phyloP scores from a whole-genome alignment of 345 rosid genomes.

The Salix udensis region DNA sequence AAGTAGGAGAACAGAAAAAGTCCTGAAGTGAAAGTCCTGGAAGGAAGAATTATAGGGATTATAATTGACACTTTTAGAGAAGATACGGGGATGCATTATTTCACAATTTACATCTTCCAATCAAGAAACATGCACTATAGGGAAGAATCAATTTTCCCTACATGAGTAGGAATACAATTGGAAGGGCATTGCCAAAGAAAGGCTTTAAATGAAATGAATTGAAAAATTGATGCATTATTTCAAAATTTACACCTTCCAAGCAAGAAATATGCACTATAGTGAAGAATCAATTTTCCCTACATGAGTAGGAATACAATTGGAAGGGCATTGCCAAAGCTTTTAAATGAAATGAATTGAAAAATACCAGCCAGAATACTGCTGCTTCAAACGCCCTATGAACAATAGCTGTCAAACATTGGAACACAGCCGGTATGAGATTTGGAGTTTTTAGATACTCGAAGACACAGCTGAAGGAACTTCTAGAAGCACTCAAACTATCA shows the following conservation, averaged over 20 bases:
- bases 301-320: background rate
- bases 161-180: background rate
- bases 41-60: background rate
- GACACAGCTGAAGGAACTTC: constrained; percentile 97
- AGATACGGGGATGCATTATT: background rate
- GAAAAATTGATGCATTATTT: constrained; percentile 8
- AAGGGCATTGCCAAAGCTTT: background rate
- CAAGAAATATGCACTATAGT: background rate
- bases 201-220: background rate
- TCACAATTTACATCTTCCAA: background rate
- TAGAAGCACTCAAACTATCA: constrained; percentile 54
- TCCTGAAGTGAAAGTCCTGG: background rate
- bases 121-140: background rate
- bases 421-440: constrained; percentile 84
- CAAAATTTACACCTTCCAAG: background rate
- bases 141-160: background rate
- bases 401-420: constrained; percentile 83
- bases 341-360: constrained; percentile 1
- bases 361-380: constrained; percentile 90
- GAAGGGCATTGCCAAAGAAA: background rate
- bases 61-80: background rate
- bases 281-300: background rate
- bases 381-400: constrained; percentile 94
- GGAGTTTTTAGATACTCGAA: constrained; percentile 96
- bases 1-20: background rate